These are phyloP conservation scores for Nannochloropsis salina DNA, from an alignment of 108 stramenopile species.

Conservation along the genomic window DNA sequence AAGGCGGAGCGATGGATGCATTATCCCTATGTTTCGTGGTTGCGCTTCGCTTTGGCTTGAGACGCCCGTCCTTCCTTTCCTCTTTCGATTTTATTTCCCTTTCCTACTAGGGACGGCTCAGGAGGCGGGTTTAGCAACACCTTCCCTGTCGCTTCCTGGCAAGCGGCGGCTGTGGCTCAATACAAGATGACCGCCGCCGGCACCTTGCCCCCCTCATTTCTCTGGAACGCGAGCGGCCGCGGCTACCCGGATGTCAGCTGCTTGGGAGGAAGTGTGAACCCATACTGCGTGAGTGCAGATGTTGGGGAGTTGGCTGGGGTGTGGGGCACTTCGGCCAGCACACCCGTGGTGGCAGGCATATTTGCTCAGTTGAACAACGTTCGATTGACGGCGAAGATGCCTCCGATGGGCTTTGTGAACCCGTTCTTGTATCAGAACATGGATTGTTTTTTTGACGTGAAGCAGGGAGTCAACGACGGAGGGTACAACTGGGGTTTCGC, in stretches of 20 bases:
- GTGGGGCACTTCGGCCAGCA: constrained; percentile 46
- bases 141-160: constrained; percentile 34
- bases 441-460: constrained; percentile 51
- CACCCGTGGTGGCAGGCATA: constrained; percentile 48
- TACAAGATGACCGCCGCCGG: constrained; percentile 37
- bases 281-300: constrained; percentile 49
- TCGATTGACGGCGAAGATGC: constrained; percentile 35
- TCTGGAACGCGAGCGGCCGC: constrained; percentile 46
- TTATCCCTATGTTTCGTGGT: not conserved
- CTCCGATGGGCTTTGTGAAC: constrained; percentile 49
- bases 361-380: constrained; percentile 44
- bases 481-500: constrained; percentile 38
- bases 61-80: not conserved
- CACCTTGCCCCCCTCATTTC: constrained; percentile 25
- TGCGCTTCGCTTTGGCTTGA: no score
- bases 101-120: not conserved
- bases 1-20: no score
- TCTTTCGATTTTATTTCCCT: not conserved
- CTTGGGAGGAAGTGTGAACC: constrained; percentile 35
- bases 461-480: constrained; percentile 33
- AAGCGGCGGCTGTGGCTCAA: constrained; percentile 30
- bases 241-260: constrained; percentile 54
- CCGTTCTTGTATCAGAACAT: constrained; percentile 46
- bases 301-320: constrained; percentile 31
- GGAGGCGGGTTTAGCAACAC: constrained; percentile 52